Conservation (phyloP, 257 asterid genomes). For the Henckelia pumila region DNA sequence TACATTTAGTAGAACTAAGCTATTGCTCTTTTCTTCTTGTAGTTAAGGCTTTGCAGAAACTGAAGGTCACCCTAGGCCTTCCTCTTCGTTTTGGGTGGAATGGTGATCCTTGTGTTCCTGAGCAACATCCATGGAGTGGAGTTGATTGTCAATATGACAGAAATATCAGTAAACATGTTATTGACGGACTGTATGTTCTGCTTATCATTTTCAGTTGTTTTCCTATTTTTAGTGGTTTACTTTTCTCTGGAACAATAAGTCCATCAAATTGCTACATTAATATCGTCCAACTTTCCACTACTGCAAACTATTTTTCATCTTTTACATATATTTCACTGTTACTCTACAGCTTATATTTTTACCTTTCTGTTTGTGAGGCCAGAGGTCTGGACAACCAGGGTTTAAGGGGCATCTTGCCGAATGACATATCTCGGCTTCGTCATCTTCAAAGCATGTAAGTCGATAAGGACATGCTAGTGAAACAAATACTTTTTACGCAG, state of each 20-base stretch:
- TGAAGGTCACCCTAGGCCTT: slow-evolving; percentile 83
- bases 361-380: slow-evolving; percentile 34
- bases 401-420: slow-evolving; percentile 75
- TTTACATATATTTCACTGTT: slow-evolving; percentile 3
- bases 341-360: slow-evolving; percentile 9
- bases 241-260: too few relatives aligned
- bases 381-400: slow-evolving; percentile 97
- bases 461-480: slow-evolving; percentile 19
- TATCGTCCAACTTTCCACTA: background rate
- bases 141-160: slow-evolving; percentile 79
- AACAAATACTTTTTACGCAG: slow-evolving; percentile 14
- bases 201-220: background rate
- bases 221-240: background rate
- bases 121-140: slow-evolving; percentile 98
- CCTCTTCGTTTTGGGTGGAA: slow-evolving; percentile 99
- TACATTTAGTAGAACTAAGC: background rate
- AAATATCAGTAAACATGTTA: slow-evolving; percentile 65
- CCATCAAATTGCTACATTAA: background rate
- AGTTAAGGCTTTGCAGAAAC: slow-evolving; percentile 75
- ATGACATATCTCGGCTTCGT: slow-evolving; percentile 62
- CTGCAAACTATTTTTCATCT: background rate
- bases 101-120: slow-evolving; percentile 98
- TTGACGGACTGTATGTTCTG: slow-evolving; percentile 86
- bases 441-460: slow-evolving; percentile 98
- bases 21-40: slow-evolving; percentile 22